Evolutionary conservation across 768 basidiomycete genomes (phyloP), one percentile per base, ranked within the genome.

Genomic region (Pleurotus pulmonarius): DNA sequence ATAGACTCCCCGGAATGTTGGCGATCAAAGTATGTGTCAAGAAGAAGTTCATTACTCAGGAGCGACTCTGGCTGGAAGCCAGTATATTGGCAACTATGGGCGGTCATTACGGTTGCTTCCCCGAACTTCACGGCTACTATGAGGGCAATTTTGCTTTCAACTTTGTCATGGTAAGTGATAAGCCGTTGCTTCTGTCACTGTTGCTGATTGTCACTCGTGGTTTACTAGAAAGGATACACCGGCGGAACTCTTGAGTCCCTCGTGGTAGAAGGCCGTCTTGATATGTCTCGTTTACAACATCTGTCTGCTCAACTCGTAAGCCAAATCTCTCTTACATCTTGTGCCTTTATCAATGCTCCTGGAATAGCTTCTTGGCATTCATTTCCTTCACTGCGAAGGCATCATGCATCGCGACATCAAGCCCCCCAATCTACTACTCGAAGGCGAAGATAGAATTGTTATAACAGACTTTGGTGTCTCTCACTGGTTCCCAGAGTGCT

Each of bases 351-450:
- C 12, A n/a, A 53, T 24, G 4, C 20, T 9, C 24, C 15, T 29
- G 15, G n/a, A 15, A n/a, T 43, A 53, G 51, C 37, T 53, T 20
- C 37, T 53, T 20, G 51, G 18, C 11, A 53, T 53, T n/a, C 51
- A 53, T 20, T 41, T 22, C 22, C 44, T 58, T 13, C 57, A 58
- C 46, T 12, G 22, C 20, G n/a, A 37, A 20, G 51, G 51, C 61
- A 85, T 98, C 58, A 96, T 98, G 83, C 97, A 99, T 64, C 96
- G 96, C 5, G 97, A 99, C 67, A 92, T 99, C 69, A 98, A 98
- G 71, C 97, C 97, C n/a, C 96, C 98, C 69, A 98, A 98, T 68
- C 96, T 99, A 40, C 70, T 98, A 64, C 94, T 94, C 29, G 43
- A 44, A 12, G 13, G 39, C 5, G 18, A 58, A 15, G 26, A 29